phyloP scores from a whole-genome alignment of 352 stramenopile genomes.

The Lagenidium giganteum region DNA sequence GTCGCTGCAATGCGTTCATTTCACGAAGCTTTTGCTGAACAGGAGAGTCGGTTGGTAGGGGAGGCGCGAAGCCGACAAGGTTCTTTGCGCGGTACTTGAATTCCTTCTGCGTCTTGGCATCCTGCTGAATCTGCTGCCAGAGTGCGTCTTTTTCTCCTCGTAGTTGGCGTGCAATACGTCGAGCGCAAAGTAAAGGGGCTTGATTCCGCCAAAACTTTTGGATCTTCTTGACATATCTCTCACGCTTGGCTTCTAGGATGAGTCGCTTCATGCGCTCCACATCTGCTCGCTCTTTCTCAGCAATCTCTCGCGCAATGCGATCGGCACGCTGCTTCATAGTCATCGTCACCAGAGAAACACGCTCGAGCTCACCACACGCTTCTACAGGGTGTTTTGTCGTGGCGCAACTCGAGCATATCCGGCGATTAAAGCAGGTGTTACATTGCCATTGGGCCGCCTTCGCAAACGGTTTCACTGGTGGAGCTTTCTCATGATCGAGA shows the following conservation, averaged over 20 bases:
- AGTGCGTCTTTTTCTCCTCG: constrained; percentile 19
- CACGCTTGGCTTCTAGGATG: constrained; percentile 20
- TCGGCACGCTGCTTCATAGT: constrained; percentile 31
- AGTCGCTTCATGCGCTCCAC: constrained; percentile 32
- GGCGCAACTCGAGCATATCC: constrained; percentile 42
- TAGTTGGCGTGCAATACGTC: constrained; percentile 4
- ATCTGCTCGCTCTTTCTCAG: constrained; percentile 38
- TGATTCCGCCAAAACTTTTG: constrained; percentile 46
- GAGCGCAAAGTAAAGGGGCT: constrained; percentile 28
- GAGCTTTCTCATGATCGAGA: background rate
- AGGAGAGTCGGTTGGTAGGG: constrained; percentile 33
- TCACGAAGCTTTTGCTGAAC: constrained; percentile 32
- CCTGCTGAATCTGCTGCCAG: constrained; percentile 34
- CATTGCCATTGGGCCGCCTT: constrained; percentile 51
- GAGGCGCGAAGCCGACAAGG: constrained; percentile 29
- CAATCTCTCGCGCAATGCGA: constrained; percentile 26
- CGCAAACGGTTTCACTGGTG: background rate
- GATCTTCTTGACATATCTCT: constrained; percentile 28
- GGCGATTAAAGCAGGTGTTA: constrained; percentile 18
- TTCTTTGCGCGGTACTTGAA: constrained; percentile 31
- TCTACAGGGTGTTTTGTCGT: constrained; percentile 31
- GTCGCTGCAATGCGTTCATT: constrained; percentile 41
- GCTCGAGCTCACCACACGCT: constrained; percentile 31
- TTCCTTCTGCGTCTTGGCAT: constrained; percentile 23
- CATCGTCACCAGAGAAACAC: constrained; percentile 28